Evolutionary conservation across 257 asterid genomes (phyloP), one percentile per base, ranked within the genome.

Genomic region (Henckelia pumila): DNA sequence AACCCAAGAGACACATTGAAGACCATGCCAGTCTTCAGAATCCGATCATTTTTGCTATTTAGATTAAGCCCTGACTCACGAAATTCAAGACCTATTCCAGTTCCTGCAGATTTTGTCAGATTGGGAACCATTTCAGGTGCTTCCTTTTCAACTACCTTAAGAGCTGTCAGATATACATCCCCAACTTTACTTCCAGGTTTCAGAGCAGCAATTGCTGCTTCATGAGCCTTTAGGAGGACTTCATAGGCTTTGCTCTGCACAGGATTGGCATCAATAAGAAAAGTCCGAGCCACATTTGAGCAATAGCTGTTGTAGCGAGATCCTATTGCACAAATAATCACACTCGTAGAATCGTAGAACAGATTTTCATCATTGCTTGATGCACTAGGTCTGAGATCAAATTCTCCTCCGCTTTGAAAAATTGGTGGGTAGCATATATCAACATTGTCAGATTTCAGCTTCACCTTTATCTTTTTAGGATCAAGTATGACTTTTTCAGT

Each of bases 371-470:
- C 92, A 68, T 81, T 80, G 79, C 92, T 89, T 20, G 84, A 64
- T 21, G 96, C 95, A 79, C 86, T 82, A 28, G 96, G 96, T 40
- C 85, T 69, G 10, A 89, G 83, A 79, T 89, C 90, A 67, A 86
- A 89, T 13, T 40, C 71, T 14, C 89, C 96, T 63, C 96, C 97
- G 64, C 95, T 88, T 78, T 90, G 95, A 75, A 90, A 83, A 44
- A 88, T 86, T 2, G 96, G 96, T 50, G 97, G 96, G 77, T 91
- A 88, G 75, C 96, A 91, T 25, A 91, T 88, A 78, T 86, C 96
- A 4, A 86, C 85, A 67, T 86, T 91, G 28, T 91, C 96, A 65
- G 96, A 84, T 74, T 80, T 86, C 72, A 88, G 79, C 69, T 86
- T 86, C 56, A 86, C 88, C 29, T 84, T 82, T 63, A 90, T 79